These are phyloP conservation scores for Auricularia heimuer DNA, from an alignment of 768 basidiomycete species.

Conservation along the genomic window DNA sequence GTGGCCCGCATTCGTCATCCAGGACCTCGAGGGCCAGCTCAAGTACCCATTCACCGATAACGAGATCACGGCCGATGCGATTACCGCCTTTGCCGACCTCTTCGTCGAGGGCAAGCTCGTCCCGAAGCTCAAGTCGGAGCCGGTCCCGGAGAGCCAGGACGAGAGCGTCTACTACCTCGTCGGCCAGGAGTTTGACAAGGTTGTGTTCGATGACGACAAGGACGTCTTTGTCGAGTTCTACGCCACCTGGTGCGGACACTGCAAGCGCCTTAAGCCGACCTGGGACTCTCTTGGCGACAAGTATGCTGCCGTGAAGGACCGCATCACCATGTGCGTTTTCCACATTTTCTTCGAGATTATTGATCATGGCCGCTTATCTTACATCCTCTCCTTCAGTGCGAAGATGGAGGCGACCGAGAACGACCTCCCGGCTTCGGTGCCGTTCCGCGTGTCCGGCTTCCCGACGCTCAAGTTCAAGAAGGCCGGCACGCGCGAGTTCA, in stretches of 20 bases:
- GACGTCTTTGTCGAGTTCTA: conserved; percentile 97
- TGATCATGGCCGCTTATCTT: conserved; percentile 10
- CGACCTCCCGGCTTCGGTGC: conserved; percentile 79
- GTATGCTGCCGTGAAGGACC: conserved; percentile 65
- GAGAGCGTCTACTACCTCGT: conserved; percentile 78
- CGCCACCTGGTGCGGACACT: conserved; percentile 94
- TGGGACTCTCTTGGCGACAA: conserved; percentile 89
- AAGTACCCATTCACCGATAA: conserved; percentile 81
- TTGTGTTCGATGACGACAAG: conserved; percentile 79
- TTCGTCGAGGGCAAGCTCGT: conserved; percentile 65
- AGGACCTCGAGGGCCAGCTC: conserved; percentile 71
- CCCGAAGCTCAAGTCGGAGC: conserved; percentile 83
- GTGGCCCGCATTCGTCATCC: conserved; percentile 93
- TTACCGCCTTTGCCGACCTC: conserved; percentile 50
- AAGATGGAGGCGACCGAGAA: conserved; percentile 97
- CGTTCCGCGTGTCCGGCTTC: conserved; percentile 83
- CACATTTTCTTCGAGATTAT: conserved; percentile 13
- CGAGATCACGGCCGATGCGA: conserved; percentile 45
- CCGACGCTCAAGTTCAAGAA: conserved; percentile 96
- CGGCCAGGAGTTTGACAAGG: conserved; percentile 78
- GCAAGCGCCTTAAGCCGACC: conserved; percentile 90
- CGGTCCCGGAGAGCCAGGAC: conserved; percentile 74
- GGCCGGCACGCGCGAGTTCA: conserved; percentile 75
- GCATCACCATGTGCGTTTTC: conserved; percentile 54
- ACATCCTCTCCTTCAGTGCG: conserved; percentile 39